These are phyloP conservation scores for Ilyonectria sp. DNA, from an alignment of 2,329 filamentous ascomycete genomes.

Conservation along the genomic window DNA sequence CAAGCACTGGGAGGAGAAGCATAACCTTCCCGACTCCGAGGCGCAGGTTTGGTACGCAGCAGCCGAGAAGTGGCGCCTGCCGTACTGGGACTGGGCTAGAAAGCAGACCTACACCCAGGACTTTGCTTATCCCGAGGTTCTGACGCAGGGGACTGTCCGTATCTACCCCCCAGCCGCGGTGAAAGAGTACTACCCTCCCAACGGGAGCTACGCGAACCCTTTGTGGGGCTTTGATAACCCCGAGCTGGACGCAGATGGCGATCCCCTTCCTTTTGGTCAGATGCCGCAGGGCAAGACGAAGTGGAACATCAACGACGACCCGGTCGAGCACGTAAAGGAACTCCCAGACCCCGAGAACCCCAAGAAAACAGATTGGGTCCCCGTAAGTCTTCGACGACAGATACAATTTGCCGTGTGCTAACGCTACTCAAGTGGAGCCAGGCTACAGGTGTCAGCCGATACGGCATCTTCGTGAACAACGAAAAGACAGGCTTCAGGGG, in stretches of 20 bases:
- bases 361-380: neutral
- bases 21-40: neutral
- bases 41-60: slow-evolving; percentile 44
- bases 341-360: neutral
- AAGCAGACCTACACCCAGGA: slow-evolving; percentile 30
- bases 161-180: slow-evolving; percentile 22
- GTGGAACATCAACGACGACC: slow-evolving; percentile 33
- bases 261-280: slow-evolving; percentile 29
- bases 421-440: slow-evolving; percentile 12
- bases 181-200: neutral
- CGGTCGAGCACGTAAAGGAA: neutral
- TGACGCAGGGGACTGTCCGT: slow-evolving; percentile 3
- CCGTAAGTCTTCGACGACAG: slow-evolving; percentile 8
- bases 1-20: neutral
- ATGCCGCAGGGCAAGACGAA: slow-evolving; percentile 28
- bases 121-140: slow-evolving; percentile 17
- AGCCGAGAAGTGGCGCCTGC: slow-evolving; percentile 49
- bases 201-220: neutral
- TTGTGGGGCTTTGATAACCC: slow-evolving; percentile 27
- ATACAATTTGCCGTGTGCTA: neutral
- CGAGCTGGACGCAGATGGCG: slow-evolving; percentile 16
- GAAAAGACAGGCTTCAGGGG: slow-evolving; percentile 3
- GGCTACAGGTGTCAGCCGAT: slow-evolving; percentile 22
- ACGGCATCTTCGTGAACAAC: slow-evolving; percentile 7
- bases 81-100: slow-evolving; percentile 55